Evolutionary conservation across 208 protist species (phyloP).

Genomic region (Acanthamoeba sp.): DNA sequence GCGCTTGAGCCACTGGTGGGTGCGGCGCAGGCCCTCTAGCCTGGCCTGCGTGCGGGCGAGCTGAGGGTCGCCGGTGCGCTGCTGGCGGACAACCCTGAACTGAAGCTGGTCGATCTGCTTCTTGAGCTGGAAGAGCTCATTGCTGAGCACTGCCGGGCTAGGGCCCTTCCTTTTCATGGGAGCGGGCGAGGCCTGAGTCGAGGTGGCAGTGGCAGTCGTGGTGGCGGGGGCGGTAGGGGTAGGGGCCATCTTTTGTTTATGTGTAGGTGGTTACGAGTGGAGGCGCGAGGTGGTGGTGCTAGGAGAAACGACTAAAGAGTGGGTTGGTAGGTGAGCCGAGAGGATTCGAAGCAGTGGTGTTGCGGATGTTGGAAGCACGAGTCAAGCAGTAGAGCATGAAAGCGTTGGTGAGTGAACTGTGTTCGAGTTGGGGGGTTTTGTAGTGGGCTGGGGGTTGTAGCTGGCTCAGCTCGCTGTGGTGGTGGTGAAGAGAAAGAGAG

Average conservation of each 20-base stretch:
- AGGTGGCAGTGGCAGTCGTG: neutral
- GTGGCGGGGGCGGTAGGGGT: neutral
- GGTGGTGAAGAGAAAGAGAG: neutral
- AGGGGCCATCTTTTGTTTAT: neutral
- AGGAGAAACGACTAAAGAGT: neutral
- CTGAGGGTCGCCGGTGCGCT: neutral
- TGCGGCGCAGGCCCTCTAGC: neutral
- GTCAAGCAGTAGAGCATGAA: neutral
- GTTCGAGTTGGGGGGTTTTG: neutral
- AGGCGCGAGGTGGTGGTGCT: neutral
- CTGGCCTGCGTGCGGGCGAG: neutral
- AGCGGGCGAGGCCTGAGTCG: neutral
- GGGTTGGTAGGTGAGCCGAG: neutral
- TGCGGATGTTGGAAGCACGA: neutral
- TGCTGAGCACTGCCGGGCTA: neutral
- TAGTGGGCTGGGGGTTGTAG: neutral
- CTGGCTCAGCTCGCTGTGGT: slow-evolving; percentile 8
- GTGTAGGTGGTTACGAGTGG: neutral
- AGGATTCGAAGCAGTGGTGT: neutral
- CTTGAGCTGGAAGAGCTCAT: slow-evolving; percentile 21
- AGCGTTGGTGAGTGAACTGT: neutral
- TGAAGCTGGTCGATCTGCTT: neutral
- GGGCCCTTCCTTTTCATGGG: neutral
- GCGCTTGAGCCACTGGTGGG: slow-evolving; percentile 16
- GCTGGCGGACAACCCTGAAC: neutral